phyloP scores from a whole-genome alignment of 1,284 basidiomycete genomes.

The Rhizopogon hawkerae region DNA sequence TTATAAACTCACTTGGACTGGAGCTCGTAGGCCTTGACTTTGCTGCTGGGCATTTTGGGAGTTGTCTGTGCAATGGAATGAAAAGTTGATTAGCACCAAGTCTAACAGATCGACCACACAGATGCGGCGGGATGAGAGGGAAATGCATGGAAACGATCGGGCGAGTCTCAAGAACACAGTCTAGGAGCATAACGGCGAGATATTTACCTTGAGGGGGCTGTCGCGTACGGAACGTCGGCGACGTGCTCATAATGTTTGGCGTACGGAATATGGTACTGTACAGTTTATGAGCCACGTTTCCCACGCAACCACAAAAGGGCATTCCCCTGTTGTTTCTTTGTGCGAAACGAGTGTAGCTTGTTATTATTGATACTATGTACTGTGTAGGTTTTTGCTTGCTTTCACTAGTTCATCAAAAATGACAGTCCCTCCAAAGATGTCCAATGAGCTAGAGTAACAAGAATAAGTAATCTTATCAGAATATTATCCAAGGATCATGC shows the following conservation, averaged over 20 bases:
- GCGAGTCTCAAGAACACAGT: neutral
- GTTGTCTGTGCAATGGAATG: slow-evolving; percentile 13
- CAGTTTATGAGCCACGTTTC: slow-evolving; percentile 31
- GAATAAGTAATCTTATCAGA: neutral
- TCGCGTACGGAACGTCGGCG: slow-evolving; percentile 10
- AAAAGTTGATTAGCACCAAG: neutral
- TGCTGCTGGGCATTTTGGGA: slow-evolving; percentile 60
- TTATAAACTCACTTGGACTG: slow-evolving; percentile 78
- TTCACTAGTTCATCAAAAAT: slow-evolving; percentile 61
- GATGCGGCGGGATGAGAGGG: neutral
- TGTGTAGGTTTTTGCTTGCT: neutral
- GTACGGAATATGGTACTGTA: slow-evolving; percentile 28
- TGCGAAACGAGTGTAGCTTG: no score
- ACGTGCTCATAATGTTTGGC: slow-evolving; percentile 7
- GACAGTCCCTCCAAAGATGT: slow-evolving; percentile 79
- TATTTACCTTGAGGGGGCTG: slow-evolving; percentile 23
- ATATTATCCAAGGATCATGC: slow-evolving; percentile 12
- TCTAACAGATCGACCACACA: neutral
- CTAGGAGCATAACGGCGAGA: slow-evolving; percentile 2
- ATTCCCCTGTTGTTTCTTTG: neutral
- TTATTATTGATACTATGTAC: neutral
- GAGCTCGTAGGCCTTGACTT: slow-evolving; percentile 97
- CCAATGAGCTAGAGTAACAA: slow-evolving; percentile 48
- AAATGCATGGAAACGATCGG: neutral
- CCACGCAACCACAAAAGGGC: slow-evolving; percentile 14